Percentiles rank a stretch among this genome's conserved stretches.
Conservation (phyloP, 2,329 filamentous ascomycete species). For the Stagonosporopsis tanaceti region DNA sequence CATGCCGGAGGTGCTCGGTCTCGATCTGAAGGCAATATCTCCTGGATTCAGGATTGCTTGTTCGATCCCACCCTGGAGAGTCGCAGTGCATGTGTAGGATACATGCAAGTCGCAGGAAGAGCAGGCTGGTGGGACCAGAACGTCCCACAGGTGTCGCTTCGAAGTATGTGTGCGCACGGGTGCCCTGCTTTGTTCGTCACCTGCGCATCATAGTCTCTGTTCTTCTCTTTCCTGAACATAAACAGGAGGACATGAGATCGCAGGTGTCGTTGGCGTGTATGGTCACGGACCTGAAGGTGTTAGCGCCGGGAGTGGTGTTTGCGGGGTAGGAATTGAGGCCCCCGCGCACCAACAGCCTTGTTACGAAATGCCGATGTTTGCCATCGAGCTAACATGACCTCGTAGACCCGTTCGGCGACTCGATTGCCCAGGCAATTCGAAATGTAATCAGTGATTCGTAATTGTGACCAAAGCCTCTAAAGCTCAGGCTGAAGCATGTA, state of each 20-base stretch:
- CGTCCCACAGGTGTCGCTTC: not conserved
- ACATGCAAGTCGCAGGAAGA: not conserved
- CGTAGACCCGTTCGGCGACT: slow-evolving; percentile 22
- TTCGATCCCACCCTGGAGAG: not conserved
- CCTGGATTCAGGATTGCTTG: not conserved
- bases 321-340: slow-evolving; percentile 32
- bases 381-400: slow-evolving; percentile 25
- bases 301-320: slow-evolving; percentile 24
- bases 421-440: not conserved
- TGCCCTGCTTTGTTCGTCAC: no score
- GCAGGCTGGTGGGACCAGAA: not conserved
- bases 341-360: slow-evolving; percentile 17
- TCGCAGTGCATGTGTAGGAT: not conserved
- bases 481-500: not conserved
- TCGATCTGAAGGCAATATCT: not conserved
- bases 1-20: not conserved
- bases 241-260: not conserved
- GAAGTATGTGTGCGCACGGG: not conserved
- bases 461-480: not conserved
- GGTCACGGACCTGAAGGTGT: slow-evolving; percentile 7
- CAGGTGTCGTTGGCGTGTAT: not conserved
- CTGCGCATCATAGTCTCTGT: not conserved
- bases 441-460: not conserved
- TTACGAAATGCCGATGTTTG: slow-evolving; percentile 32
- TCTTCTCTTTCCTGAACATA: not conserved